These are phyloP conservation scores for Colletotrichum sp. DNA, from an alignment of 2,329 filamentous ascomycete species.

Conservation along the genomic window DNA sequence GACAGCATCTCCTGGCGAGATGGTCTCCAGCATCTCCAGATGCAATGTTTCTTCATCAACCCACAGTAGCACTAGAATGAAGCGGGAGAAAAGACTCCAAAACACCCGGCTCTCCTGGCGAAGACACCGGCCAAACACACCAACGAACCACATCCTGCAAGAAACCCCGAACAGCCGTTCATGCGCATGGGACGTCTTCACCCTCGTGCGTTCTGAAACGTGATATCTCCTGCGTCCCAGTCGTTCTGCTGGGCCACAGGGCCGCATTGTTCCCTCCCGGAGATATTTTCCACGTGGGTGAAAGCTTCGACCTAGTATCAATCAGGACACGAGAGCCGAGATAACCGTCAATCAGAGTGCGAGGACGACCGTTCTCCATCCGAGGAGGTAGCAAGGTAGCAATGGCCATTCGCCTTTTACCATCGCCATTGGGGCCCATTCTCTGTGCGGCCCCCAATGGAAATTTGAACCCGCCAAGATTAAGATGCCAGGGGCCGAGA, in stretches of 20 bases:
- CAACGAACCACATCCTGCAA: background rate
- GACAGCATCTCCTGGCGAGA: background rate
- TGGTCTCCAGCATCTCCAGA: background rate
- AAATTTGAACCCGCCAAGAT: background rate
- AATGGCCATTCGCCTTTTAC: background rate
- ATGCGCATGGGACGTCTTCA: background rate
- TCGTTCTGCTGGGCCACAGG: background rate
- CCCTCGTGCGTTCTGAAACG: constrained; percentile 1
- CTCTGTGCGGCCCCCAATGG: background rate
- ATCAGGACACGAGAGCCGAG: constrained; percentile 6
- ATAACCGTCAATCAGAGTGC: background rate
- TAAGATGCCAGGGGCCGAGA: background rate
- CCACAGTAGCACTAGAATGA: background rate
- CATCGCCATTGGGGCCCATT: background rate
- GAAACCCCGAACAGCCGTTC: background rate
- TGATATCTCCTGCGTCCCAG: background rate
- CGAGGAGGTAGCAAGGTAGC: background rate
- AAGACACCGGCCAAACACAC: background rate
- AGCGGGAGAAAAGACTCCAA: background rate
- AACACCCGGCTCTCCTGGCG: background rate
- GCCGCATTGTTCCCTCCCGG: background rate
- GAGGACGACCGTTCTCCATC: background rate
- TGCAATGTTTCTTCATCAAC: background rate
- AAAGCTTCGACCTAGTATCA: background rate
- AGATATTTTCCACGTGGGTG: constrained; percentile 9